Percentiles rank a stretch among this genome's conserved stretches.
phyloP scores from a whole-genome alignment of 495 filamentous ascomycete species.

The Poronia punctata region DNA sequence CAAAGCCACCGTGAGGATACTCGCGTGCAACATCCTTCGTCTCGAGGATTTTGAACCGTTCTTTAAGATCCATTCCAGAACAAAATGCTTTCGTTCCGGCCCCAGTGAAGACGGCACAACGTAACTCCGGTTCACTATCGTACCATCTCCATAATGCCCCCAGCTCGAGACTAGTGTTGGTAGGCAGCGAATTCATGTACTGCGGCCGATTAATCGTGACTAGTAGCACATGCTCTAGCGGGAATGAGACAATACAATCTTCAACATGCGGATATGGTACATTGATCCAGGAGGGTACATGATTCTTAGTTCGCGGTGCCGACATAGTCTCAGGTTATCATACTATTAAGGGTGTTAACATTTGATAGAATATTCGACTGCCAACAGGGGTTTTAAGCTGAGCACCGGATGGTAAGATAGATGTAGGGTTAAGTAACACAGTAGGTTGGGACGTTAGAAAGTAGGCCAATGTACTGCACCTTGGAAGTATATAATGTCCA shows the following conservation, averaged over 20 bases:
- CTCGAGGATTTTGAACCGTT: constrained; percentile 6
- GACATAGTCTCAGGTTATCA: too few species aligned
- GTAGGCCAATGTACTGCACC: too few species aligned
- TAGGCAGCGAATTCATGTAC: constrained; percentile 24
- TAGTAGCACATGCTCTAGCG: constrained; percentile 21
- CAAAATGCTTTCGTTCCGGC: constrained; percentile 20
- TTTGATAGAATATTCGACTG: too few species aligned
- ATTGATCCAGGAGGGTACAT: constrained; percentile 16
- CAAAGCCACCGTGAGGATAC: constrained; percentile 13
- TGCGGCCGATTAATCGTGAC: constrained; percentile 22
- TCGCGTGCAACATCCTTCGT: constrained; percentile 6
- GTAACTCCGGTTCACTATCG: constrained; percentile 20
- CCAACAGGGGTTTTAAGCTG: too few species aligned
- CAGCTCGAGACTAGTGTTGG: constrained; percentile 18
- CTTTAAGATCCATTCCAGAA: constrained; percentile 24
- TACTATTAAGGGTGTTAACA: too few species aligned
- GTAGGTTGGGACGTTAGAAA: too few species aligned
- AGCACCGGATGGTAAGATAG: too few species aligned
- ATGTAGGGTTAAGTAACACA: too few species aligned
- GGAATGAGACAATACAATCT: constrained; percentile 20
- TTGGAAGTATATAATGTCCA: too few species aligned
- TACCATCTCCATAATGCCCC: constrained; percentile 24
- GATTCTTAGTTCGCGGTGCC: constrained; percentile 14
- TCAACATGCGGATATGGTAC: constrained; percentile 17
- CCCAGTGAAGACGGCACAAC: constrained; percentile 21